These are phyloP conservation scores for Lepidium africanum DNA, from an alignment of 345 rosid species.

Conservation along the genomic window DNA sequence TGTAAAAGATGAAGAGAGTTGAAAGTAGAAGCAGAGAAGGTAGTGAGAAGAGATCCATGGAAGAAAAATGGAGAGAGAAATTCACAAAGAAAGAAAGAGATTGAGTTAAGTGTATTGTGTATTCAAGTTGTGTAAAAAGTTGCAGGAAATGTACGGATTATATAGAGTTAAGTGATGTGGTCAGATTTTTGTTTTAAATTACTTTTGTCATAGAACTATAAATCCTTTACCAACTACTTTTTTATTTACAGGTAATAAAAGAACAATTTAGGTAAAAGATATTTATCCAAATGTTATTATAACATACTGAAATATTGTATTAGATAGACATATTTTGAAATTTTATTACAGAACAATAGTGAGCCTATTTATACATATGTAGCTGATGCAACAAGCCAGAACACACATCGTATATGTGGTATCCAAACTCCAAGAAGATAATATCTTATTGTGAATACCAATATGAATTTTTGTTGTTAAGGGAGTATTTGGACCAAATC, in stretches of 20 bases:
- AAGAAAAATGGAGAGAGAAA: not conserved
- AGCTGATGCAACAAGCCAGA: too few species aligned
- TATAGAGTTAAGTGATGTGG: slow-evolving; percentile 22
- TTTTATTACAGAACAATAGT: too few species aligned
- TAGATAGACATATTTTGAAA: too few species aligned
- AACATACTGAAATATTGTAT: too few species aligned
- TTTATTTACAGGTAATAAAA: not conserved
- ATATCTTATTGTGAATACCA: too few species aligned
- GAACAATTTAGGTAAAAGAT: not conserved
- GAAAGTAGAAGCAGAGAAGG: slow-evolving; percentile 10
- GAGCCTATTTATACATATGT: too few species aligned
- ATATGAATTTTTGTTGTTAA: too few species aligned
- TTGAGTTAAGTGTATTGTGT: slow-evolving; percentile 4
- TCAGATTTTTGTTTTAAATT: slow-evolving; percentile 10
- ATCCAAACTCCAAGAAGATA: too few species aligned
- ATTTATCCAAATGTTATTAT: too few species aligned
- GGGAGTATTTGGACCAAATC: too few species aligned
- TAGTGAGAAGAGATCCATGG: slow-evolving; percentile 26
- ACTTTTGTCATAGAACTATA: slow-evolving; percentile 2
- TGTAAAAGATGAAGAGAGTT: slow-evolving; percentile 18
- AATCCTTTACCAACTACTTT: slow-evolving; percentile 19
- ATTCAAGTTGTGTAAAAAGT: slow-evolving; percentile 5
- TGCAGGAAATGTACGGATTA: slow-evolving; percentile 18
- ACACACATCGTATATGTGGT: too few species aligned
- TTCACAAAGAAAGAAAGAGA: not conserved